A percentile compares a stretch with the other conserved stretches of the same genome.
Conservation (phyloP, 2,329 filamentous ascomycete species). For the Albophoma yamanashiensis region DNA sequence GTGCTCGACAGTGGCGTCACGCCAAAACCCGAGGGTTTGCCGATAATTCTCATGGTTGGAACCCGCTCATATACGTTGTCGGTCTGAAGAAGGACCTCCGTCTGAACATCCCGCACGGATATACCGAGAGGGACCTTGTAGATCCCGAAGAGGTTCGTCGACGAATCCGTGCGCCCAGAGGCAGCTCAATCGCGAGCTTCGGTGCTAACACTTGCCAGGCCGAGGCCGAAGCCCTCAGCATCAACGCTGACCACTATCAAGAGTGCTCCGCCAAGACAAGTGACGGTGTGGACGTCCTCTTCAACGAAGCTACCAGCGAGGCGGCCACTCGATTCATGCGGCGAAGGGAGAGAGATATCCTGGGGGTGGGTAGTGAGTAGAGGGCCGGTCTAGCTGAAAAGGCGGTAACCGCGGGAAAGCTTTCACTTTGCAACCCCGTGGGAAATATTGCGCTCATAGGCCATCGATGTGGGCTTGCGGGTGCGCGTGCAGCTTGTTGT, state of each 20-base stretch:
- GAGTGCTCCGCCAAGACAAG: slow-evolving; percentile 26
- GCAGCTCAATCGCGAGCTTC: neutral
- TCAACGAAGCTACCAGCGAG: slow-evolving; percentile 15
- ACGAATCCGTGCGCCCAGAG: neutral
- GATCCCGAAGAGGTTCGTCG: neutral
- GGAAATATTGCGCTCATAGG: neutral
- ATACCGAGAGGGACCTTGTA: neutral
- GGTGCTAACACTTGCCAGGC: slow-evolving; percentile 11
- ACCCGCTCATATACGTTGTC: neutral
- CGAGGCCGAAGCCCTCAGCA: slow-evolving; percentile 17
- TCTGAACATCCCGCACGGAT: neutral
- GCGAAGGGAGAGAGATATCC: neutral
- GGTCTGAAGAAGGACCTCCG: neutral
- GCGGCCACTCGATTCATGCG: slow-evolving; percentile 10
- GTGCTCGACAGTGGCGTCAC: neutral
- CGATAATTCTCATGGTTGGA: neutral
- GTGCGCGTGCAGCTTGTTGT: neutral
- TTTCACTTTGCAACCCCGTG: neutral
- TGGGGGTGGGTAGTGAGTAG: neutral
- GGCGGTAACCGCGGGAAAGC: neutral
- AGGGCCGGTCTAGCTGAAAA: neutral
- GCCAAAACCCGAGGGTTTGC: neutral
- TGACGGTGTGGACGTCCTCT: slow-evolving; percentile 19
- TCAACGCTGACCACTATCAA: slow-evolving; percentile 17
- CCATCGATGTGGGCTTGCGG: neutral